Conservation (phyloP, 257 asterid genomes). For the Galeopsis tetrahit region DNA sequence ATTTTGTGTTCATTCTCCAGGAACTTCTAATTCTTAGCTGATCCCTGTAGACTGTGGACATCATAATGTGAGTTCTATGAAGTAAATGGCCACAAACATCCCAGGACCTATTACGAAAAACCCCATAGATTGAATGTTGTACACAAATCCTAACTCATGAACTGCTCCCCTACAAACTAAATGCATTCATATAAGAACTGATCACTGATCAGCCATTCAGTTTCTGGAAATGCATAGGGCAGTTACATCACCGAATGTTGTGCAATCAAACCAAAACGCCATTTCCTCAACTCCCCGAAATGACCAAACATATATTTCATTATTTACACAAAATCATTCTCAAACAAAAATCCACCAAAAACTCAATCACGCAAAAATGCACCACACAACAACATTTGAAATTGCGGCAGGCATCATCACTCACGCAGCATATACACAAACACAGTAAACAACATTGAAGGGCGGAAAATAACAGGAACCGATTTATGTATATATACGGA, state of each 20-base stretch:
- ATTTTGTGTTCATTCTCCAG: not conserved
- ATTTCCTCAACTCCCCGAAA: slow-evolving; percentile 15
- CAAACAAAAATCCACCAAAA: slow-evolving; percentile 25
- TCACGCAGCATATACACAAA: slow-evolving; percentile 15
- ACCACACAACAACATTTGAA: slow-evolving; percentile 15
- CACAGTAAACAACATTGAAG: slow-evolving; percentile 17
- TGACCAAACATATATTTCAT: not conserved
- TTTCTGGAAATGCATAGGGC: not conserved
- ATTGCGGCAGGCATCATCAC: slow-evolving; percentile 11
- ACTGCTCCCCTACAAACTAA: not conserved
- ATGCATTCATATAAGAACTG: not conserved
- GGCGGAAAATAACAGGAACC: slow-evolving; percentile 21
- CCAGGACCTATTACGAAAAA: not conserved
- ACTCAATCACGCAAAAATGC: slow-evolving; percentile 14
- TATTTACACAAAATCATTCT: slow-evolving; percentile 10
- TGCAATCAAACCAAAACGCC: slow-evolving; percentile 7
- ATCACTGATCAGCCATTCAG: slow-evolving; percentile 12
- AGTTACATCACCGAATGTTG: not conserved
- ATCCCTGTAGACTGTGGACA: not conserved
- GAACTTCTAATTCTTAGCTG: not conserved
- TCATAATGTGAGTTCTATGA: not conserved
- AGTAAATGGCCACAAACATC: not conserved
- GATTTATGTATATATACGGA: slow-evolving; percentile 19
- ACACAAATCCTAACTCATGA: not conserved
- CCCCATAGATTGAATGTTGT: not conserved